These are phyloP conservation scores for Eucalyptus curtisii DNA, from an alignment of 345 rosid species.

Conservation along the genomic window DNA sequence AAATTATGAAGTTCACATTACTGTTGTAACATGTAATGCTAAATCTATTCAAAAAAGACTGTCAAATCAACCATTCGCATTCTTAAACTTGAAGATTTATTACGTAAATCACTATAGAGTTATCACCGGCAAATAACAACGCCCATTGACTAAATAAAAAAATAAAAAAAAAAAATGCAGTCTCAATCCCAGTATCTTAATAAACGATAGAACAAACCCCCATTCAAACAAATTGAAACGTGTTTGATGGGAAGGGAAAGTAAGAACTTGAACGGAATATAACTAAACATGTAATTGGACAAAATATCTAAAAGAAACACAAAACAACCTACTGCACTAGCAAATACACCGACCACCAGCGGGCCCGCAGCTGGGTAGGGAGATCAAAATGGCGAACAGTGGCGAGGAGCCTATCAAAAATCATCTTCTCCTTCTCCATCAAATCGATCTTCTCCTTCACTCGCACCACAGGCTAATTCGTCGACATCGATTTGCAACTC, in stretches of 20 bases:
- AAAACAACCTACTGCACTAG: not conserved
- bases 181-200: not conserved
- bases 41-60: too few relatives aligned
- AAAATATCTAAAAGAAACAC: too few relatives aligned
- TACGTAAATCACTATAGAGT: not conserved
- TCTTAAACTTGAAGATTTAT: not conserved
- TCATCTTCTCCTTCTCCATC: constrained; percentile 43
- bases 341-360: constrained; percentile 53
- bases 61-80: not conserved
- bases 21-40: not conserved
- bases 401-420: constrained; percentile 63
- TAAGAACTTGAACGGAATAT: not conserved
- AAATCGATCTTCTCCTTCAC: constrained; percentile 53
- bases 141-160: not conserved
- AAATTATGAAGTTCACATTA: not conserved
- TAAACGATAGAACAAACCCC: not conserved
- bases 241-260: too few relatives aligned
- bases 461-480: constrained; percentile 3
- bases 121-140: not conserved
- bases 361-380: constrained; percentile 66
- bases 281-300: too few relatives aligned
- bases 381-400: constrained; percentile 57
- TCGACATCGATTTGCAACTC: constrained; percentile 17
- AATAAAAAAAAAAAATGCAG: not conserved
- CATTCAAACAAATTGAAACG: not conserved